A percentile compares a stretch with the other conserved stretches of the same genome.
Evolutionary conservation across 2,329 filamentous ascomycete species (phyloP).

Genomic region (Colletotrichum spaethianum): DNA sequence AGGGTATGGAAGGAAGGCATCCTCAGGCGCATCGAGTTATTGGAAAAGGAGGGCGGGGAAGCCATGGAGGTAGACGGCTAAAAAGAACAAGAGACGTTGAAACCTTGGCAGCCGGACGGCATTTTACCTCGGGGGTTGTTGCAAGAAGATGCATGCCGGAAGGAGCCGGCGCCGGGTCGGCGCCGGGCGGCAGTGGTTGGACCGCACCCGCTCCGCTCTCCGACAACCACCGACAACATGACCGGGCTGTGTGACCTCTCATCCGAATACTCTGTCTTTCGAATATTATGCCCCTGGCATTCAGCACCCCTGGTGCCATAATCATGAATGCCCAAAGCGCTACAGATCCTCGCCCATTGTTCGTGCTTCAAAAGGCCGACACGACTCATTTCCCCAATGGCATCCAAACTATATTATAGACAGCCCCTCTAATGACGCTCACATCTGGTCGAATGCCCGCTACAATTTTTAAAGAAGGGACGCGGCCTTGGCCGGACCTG

Average conservation of each 20-base stretch:
- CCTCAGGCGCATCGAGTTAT: conserved; percentile 66
- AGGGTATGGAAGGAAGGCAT: conserved; percentile 75
- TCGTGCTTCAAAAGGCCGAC: neutral
- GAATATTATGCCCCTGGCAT: neutral
- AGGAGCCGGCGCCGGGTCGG: neutral
- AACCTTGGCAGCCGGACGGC: neutral
- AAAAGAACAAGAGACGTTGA: neutral
- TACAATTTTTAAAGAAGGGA: neutral
- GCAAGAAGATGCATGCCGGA: neutral
- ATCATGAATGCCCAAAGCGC: neutral
- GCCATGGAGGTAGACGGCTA: conserved; percentile 54
- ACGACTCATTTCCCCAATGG: no score
- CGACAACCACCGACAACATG: neutral
- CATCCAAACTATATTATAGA: neutral
- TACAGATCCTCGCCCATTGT: neutral
- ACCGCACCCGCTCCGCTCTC: neutral
- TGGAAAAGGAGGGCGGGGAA: conserved; percentile 54
- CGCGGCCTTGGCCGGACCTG: neutral
- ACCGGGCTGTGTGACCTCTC: neutral
- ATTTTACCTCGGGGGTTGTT: neutral
- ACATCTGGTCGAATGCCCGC: neutral
- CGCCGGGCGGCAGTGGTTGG: neutral
- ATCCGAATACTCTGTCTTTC: neutral
- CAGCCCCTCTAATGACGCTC: neutral
- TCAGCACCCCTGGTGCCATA: neutral